These are phyloP conservation scores for Mallotus nudiflorus DNA, from an alignment of 345 rosid species.

Conservation along the genomic window DNA sequence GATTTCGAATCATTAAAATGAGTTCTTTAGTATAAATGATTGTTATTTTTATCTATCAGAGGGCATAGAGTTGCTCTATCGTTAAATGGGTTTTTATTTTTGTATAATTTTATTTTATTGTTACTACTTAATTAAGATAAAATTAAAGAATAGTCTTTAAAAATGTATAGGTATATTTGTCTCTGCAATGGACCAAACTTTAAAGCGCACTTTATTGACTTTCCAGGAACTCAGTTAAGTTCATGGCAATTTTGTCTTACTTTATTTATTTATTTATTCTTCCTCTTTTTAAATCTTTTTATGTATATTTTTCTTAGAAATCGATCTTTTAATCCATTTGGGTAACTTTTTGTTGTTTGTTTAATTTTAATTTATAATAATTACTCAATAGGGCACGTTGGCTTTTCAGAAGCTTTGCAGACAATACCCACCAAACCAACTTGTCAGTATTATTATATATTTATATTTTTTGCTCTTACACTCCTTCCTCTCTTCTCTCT, in stretches of 20 bases:
- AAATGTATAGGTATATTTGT: constrained; percentile 29
- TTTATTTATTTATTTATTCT: constrained; percentile 33
- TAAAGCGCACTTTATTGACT: constrained; percentile 37
- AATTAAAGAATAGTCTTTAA: background rate
- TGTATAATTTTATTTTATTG: background rate
- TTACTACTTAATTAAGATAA: background rate
- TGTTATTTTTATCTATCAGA: background rate
- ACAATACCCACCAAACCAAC: constrained; percentile 36
- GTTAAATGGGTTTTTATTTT: background rate
- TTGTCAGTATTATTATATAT: constrained; percentile 16
- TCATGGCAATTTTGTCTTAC: constrained; percentile 34
- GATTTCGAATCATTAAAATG: constrained; percentile 7
- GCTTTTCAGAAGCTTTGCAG: constrained; percentile 46
- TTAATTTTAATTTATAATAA: constrained; percentile 16
- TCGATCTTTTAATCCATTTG: background rate
- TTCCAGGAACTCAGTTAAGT: constrained; percentile 18
- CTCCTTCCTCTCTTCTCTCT: background rate
- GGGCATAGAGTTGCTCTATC: background rate
- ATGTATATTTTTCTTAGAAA: background rate
- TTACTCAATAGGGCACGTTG: constrained; percentile 38
- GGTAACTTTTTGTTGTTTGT: constrained; percentile 9
- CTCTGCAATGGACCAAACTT: constrained; percentile 29
- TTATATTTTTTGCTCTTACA: too few species aligned
- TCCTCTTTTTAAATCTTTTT: background rate
- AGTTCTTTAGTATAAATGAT: too few species aligned